Conservation (phyloP, 257 asterid species). For the Ocimum tenuiflorum region DNA sequence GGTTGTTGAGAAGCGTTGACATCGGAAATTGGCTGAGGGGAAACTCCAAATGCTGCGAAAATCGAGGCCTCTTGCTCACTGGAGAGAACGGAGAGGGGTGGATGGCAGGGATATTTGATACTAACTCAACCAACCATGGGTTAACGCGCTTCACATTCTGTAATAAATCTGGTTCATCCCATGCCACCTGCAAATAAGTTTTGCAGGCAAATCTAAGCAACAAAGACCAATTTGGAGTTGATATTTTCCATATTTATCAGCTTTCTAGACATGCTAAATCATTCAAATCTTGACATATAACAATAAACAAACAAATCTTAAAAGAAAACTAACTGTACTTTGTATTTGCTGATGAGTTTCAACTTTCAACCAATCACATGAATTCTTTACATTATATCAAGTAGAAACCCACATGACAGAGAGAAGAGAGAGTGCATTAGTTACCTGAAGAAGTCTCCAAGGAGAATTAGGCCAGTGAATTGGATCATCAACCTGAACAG, state of each 20-base stretch:
- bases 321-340: too few relatives aligned
- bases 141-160: constrained; percentile 68
- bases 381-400: too few relatives aligned
- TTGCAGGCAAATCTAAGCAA: neutral
- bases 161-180: constrained; percentile 79
- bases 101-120: constrained; percentile 43
- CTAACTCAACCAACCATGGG: constrained; percentile 79
- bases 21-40: constrained; percentile 7
- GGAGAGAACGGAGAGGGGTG: constrained; percentile 32
- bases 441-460: constrained; percentile 74
- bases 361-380: too few relatives aligned
- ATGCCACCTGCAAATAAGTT: constrained; percentile 43
- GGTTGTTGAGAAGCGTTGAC: constrained; percentile 37
- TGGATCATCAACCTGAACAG: constrained; percentile 50
- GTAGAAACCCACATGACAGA: too few relatives aligned
- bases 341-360: too few relatives aligned
- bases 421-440: constrained; percentile 14
- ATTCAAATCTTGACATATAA: too few relatives aligned
- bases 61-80: constrained; percentile 53
- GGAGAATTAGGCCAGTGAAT: constrained; percentile 74
- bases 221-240: neutral
- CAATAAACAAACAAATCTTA: too few relatives aligned
- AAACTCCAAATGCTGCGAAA: constrained; percentile 31
- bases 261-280: too few relatives aligned
- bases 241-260: too few relatives aligned